These are phyloP conservation scores for Hibiscus mutabilis DNA, from an alignment of 345 rosid species.

Conservation along the genomic window DNA sequence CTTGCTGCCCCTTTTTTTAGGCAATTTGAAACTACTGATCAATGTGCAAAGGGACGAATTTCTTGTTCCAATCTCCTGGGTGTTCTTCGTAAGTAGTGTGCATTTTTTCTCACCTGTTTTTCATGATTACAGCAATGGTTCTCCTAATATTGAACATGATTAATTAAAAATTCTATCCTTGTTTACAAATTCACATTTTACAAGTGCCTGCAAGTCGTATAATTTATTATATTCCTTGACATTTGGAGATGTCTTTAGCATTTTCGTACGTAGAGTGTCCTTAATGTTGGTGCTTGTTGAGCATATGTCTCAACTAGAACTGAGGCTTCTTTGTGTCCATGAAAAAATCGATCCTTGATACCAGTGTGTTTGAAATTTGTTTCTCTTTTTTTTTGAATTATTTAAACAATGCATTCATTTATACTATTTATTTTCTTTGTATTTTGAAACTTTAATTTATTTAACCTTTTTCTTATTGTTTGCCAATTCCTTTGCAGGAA, in stretches of 20 bases:
- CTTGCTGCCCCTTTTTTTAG: slow-evolving; percentile 28
- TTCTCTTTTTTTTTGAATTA: not conserved
- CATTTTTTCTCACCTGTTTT: slow-evolving; percentile 9
- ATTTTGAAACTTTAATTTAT: slow-evolving; percentile 10
- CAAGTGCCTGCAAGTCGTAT: not conserved
- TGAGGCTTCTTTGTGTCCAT: not conserved
- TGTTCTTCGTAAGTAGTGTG: slow-evolving; percentile 52
- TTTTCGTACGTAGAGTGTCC: not conserved
- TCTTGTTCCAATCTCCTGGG: slow-evolving; percentile 51
- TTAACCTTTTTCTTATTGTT: slow-evolving; percentile 16
- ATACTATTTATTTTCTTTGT: slow-evolving; percentile 5
- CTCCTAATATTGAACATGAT: not conserved
- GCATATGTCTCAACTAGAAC: not conserved
- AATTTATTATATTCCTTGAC: not conserved
- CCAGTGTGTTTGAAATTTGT: not conserved
- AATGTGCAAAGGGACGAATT: slow-evolving; percentile 45
- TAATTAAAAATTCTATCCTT: not conserved
- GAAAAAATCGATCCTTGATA: slow-evolving; percentile 2
- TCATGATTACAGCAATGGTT: not conserved
- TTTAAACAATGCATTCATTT: not conserved
- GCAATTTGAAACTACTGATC: slow-evolving; percentile 62
- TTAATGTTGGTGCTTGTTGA: not conserved
- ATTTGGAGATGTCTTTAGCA: slow-evolving; percentile 6
- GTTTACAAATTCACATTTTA: not conserved
- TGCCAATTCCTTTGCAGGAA: slow-evolving; percentile 39